Percentiles rank a stretch among this genome's conserved stretches.
phyloP scores from a whole-genome alignment of 768 basidiomycete genomes.

The Kwoniella pini region DNA sequence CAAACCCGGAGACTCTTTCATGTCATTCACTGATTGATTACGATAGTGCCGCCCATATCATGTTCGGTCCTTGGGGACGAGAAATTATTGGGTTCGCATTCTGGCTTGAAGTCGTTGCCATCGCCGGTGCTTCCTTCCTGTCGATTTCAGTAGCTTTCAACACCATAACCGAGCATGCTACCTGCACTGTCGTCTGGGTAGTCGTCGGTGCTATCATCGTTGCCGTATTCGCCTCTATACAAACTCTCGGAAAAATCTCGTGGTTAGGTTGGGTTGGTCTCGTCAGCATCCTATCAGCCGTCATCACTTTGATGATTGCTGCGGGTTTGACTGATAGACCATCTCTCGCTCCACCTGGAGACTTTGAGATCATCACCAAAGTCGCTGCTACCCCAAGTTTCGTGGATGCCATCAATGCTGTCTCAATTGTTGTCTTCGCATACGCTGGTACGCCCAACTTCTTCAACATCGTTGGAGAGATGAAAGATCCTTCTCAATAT shows the following conservation, averaged over 20 bases:
- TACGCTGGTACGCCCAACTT: constrained; percentile 46
- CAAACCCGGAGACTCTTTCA: neutral
- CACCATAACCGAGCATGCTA: constrained; percentile 51
- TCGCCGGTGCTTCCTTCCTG: constrained; percentile 40
- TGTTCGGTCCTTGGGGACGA: constrained; percentile 34
- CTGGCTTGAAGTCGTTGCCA: constrained; percentile 25
- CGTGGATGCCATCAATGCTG: constrained; percentile 51
- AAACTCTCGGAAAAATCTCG: constrained; percentile 50
- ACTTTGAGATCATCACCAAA: constrained; percentile 17
- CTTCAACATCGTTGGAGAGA: constrained; percentile 51
- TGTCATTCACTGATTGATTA: neutral
- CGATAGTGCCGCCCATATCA: constrained; percentile 34
- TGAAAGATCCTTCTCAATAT: constrained; percentile 52
- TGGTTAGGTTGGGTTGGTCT: constrained; percentile 49
- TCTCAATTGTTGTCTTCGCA: constrained; percentile 50
- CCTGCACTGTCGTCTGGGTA: constrained; percentile 55
- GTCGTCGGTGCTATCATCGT: constrained; percentile 47
- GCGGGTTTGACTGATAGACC: constrained; percentile 40
- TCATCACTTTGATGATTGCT: constrained; percentile 41
- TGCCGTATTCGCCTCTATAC: constrained; percentile 41
- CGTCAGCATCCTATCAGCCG: constrained; percentile 33
- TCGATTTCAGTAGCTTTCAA: constrained; percentile 54
- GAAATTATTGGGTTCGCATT: constrained; percentile 37
- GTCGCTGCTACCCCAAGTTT: constrained; percentile 29
- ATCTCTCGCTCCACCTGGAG: constrained; percentile 29